Conservation (phyloP, 108 stramenopile species). For the Conticribra weissflogii region DNA sequence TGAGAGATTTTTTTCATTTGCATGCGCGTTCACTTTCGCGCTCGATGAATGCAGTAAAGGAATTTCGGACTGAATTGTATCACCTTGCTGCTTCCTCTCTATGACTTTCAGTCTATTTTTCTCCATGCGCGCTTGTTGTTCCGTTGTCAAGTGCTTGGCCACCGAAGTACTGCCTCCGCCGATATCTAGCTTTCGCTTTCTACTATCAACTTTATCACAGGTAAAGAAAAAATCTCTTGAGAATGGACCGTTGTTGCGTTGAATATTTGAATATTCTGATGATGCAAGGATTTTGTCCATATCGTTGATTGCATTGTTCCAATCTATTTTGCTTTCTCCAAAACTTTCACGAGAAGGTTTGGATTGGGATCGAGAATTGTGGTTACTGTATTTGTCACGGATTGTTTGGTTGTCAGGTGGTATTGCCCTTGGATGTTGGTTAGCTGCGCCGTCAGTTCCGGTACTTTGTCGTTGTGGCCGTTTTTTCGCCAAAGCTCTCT, state of each 20-base stretch:
- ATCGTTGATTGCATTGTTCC: not conserved
- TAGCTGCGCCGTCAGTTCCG: too few species aligned
- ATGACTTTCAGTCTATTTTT: constrained; percentile 28
- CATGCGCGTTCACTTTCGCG: not conserved
- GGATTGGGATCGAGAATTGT: too few species aligned
- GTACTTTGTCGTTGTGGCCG: too few species aligned
- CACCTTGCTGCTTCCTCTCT: constrained; percentile 34
- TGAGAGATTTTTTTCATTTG: not conserved
- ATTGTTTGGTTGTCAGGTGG: not conserved
- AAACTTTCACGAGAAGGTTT: constrained; percentile 17
- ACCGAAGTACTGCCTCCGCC: not conserved
- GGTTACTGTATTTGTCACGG: not conserved
- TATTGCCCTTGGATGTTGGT: not conserved
- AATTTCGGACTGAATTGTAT: not conserved
- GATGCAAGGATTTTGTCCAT: constrained; percentile 1
- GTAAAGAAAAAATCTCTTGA: too few species aligned
- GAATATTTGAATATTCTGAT: not conserved
- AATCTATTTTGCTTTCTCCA: constrained; percentile 25
- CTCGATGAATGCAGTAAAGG: not conserved
- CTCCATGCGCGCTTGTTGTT: constrained; percentile 37
- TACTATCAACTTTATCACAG: not conserved
- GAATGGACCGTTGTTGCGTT: too few species aligned
- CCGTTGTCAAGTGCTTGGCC: constrained; percentile 19
- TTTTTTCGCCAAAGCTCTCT: constrained; percentile 2
- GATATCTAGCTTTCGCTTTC: not conserved